Evolutionary conservation across 441 rosid genomes (phyloP).

Genomic region (Isatis lusitanica): DNA sequence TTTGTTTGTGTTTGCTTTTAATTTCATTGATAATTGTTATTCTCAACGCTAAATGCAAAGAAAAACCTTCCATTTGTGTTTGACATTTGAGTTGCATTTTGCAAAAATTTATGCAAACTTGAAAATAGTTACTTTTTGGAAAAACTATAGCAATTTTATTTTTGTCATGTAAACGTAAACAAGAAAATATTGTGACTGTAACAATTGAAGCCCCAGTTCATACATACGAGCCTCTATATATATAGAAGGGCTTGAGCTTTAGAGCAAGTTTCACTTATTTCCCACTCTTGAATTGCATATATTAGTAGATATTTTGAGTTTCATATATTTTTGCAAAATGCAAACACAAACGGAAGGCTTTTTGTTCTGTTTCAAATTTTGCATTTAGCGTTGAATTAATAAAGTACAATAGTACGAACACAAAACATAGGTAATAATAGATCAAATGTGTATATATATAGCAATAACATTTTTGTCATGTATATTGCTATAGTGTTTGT

Average conservation of each 20-base stretch:
- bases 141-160: too few species aligned
- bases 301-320: background rate
- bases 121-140: background rate
- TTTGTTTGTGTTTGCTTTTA: background rate
- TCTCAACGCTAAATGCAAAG: background rate
- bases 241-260: too few species aligned
- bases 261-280: too few species aligned
- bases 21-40: background rate
- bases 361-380: background rate
- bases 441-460: background rate
- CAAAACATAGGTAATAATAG: background rate
- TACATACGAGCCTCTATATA: too few species aligned
- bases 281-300: too few species aligned
- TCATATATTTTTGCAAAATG: background rate
- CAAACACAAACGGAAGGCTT: background rate
- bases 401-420: background rate
- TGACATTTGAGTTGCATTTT: background rate
- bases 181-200: too few species aligned
- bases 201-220: too few species aligned
- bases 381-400: background rate
- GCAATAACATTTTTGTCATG: too few species aligned
- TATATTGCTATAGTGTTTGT: too few species aligned
- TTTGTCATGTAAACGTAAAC: too few species aligned
- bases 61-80: background rate
- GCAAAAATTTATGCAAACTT: background rate